phyloP scores from a whole-genome alignment of 768 basidiomycete genomes.

The Calocybe gangraenosa region DNA sequence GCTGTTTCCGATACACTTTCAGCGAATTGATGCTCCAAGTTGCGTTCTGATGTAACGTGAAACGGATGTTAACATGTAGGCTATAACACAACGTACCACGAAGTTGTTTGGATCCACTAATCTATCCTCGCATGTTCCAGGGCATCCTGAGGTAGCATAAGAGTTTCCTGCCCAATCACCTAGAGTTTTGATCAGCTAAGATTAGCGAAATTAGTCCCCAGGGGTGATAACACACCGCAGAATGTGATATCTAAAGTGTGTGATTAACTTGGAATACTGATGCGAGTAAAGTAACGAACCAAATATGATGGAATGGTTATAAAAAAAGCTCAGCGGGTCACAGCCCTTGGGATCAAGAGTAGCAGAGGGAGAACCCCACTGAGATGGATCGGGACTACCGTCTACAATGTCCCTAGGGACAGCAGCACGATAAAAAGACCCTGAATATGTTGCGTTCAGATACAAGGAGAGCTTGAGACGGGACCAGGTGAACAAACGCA shows the following conservation, averaged over 20 bases:
- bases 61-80: background rate
- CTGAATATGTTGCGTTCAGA: conserved; percentile 28
- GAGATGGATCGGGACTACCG: conserved; percentile 59
- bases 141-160: conserved; percentile 68
- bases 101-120: conserved; percentile 71
- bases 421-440: conserved; percentile 80
- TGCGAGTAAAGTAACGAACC: no score
- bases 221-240: conserved; percentile 62
- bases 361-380: conserved; percentile 70
- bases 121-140: conserved; percentile 63
- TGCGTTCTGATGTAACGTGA: conserved; percentile 52
- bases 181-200: conserved; percentile 19
- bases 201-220: background rate
- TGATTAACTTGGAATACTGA: no score
- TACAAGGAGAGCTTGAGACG: background rate
- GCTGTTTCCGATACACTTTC: conserved; percentile 67
- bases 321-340: conserved; percentile 54
- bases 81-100: conserved; percentile 39
- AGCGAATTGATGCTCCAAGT: conserved; percentile 78
- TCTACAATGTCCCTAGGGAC: conserved; percentile 62
- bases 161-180: conserved; percentile 86
- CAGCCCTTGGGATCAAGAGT: conserved; percentile 49
- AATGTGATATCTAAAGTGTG: conserved; percentile 82
- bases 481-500: conserved; percentile 31
- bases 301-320: conserved; percentile 71